Base-by-base conservation (phyloP, 2,329 filamentous ascomycete genomes). In the Aspergillus jensenii region DNA sequence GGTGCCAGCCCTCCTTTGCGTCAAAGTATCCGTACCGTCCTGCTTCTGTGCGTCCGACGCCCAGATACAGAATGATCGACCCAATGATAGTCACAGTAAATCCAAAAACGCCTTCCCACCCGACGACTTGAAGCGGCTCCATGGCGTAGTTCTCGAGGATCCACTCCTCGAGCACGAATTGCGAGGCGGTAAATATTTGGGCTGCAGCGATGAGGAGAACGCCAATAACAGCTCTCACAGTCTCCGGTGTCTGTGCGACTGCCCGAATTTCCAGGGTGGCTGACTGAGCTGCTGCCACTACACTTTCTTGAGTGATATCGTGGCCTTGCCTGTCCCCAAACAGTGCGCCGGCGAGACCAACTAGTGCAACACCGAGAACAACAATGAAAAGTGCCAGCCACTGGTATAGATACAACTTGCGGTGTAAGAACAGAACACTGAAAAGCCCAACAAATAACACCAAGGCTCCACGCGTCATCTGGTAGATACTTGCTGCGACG, bases 401-500 rank as follows among this genome's bases (percentile, higher is more conserved):
- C 74, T 99, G 95, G 79, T 93, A 97, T n/a, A 90, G 72, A 60
- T 87, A 85, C 35, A 99, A 82, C 65, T 86, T 88, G 48, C 91
- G 86, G 68, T 86, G 88, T 57, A 99, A 81, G 74, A 99, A 98
- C 12, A 96, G 69, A 27, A 99, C 93, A 69, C 92, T 96, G 78
- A 99, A 97, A 0, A 98, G 79, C 0, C 95, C 95, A 19, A 99
- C 95, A 67, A 99, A 99, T 6, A 99, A 82, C 3, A 99, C 93
- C 43, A 99, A 82, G 0, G 95, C 95, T 8, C 95, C 95, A 59
- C 95, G 84, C 1, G 93, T 98, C 95, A 99, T 99, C 78, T 99
- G 95, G 77, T 97, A 99, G 70, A 99, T 97, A 60, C 91, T 96
- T 1, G 95, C 91, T 12, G 91, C 95, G 23, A 98, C 93, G 72